A percentile compares a stretch with the other conserved stretches of the same genome.
These are phyloP conservation scores for Pythium guiyangense DNA, from an alignment of 352 stramenopile genomes.

Conservation along the genomic window DNA sequence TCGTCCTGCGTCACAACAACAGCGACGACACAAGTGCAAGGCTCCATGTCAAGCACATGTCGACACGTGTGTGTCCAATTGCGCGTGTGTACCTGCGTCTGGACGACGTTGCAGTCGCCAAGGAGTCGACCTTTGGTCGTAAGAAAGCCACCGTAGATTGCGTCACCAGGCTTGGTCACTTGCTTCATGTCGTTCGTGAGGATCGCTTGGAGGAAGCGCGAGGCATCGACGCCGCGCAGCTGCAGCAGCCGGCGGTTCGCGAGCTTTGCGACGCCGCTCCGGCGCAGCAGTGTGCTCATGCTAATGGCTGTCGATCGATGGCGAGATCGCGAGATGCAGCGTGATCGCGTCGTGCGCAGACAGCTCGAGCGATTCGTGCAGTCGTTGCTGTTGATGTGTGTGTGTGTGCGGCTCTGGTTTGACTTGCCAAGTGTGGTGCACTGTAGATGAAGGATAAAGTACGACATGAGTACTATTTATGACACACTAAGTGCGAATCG, in stretches of 20 bases:
- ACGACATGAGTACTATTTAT: too few species aligned
- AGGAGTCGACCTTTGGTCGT: conserved; percentile 75
- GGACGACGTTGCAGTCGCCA: conserved; percentile 73
- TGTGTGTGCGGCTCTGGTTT: neutral
- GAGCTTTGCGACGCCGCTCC: conserved; percentile 42
- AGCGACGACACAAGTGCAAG: too few species aligned
- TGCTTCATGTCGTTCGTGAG: conserved; percentile 84
- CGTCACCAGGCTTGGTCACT: conserved; percentile 40
- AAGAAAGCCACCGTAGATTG: conserved; percentile 76
- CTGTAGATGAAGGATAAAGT: too few species aligned
- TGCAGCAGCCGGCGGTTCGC: conserved; percentile 55
- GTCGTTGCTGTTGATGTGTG: neutral
- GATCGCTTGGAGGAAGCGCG: conserved; percentile 76
- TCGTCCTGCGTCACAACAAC: conserved; percentile 26
- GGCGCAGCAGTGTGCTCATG: conserved; percentile 26
- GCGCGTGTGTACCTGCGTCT: conserved; percentile 29
- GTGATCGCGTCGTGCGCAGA: neutral
- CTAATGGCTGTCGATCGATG: neutral
- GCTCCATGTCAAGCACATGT: neutral
- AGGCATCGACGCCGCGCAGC: conserved; percentile 61
- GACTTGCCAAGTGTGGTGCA: neutral
- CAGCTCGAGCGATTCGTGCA: neutral
- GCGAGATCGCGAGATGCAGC: neutral
- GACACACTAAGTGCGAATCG: too few species aligned
- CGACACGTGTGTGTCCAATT: neutral